These are phyloP conservation scores for Globisporangium barbulae DNA, from an alignment of 352 stramenopile species.

Conservation along the genomic window DNA sequence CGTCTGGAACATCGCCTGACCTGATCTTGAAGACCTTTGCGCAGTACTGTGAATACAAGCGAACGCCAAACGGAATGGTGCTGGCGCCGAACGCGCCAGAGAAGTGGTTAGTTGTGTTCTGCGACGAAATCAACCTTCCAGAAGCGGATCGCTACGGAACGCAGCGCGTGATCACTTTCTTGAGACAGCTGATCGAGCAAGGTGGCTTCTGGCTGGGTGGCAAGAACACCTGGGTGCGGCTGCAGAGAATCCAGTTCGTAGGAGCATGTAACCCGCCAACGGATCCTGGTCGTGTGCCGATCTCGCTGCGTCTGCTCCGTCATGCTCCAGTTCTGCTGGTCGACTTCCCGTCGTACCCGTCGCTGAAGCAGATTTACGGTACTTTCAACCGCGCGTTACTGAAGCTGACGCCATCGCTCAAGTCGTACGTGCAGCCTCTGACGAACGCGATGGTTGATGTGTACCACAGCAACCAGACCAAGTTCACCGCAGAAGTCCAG, in stretches of 20 bases:
- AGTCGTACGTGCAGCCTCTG: constrained; percentile 94
- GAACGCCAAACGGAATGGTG: constrained; percentile 95
- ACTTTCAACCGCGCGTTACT: constrained; percentile 99
- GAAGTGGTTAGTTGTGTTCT: constrained; percentile 99
- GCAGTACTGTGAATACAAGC: constrained; percentile 99
- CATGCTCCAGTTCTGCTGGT: constrained; percentile 99
- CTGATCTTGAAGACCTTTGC: constrained; percentile 98
- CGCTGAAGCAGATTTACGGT: constrained; percentile 98
- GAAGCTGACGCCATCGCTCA: constrained; percentile 97
- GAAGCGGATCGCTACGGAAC: constrained; percentile 98
- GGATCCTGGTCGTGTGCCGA: constrained; percentile 96
- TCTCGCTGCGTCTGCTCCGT: constrained; percentile 97
- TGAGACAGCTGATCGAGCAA: constrained; percentile 98
- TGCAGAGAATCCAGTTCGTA: constrained; percentile 95
- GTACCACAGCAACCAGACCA: constrained; percentile 96
- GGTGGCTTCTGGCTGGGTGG: constrained; percentile 88
- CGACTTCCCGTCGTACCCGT: constrained; percentile 97
- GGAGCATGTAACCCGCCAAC: constrained; percentile 99
- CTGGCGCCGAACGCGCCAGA: constrained; percentile 92
- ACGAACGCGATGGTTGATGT: constrained; percentile 99
- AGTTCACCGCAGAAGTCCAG: constrained; percentile 92
- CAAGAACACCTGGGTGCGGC: constrained; percentile 89
- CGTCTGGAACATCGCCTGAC: constrained; percentile 96
- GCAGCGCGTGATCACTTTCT: constrained; percentile 99
- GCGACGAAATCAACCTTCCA: constrained; percentile 99